Conservation (phyloP, 2,329 filamentous ascomycete species). For the Trichothecium sympodiale region DNA sequence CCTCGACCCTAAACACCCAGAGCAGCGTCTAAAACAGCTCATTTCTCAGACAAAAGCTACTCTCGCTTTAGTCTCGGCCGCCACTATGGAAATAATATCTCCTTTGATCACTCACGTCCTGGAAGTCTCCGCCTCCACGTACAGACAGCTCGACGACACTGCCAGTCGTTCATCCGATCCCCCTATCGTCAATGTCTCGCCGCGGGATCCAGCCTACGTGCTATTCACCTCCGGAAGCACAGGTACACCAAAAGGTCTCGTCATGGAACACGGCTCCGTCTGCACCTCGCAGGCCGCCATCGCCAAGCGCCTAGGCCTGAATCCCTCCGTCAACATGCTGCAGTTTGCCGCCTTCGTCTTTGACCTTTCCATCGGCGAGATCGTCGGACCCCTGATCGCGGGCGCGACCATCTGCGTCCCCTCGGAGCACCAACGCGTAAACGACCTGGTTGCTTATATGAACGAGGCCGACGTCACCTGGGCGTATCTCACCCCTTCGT, state of each 20-base stretch:
- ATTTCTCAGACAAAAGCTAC: constrained; percentile 1
- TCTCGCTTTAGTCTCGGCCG: neutral
- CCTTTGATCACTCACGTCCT: neutral
- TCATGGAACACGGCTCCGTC: constrained; percentile 9
- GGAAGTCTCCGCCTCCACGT: neutral
- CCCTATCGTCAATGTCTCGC: neutral
- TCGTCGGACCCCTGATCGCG: constrained; percentile 1
- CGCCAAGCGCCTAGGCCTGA: constrained; percentile 8
- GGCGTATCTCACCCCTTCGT: constrained; percentile 2
- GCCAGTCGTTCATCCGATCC: neutral
- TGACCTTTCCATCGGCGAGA: constrained; percentile 1
- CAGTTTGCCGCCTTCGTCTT: constrained; percentile 1
- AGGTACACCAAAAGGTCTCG: constrained; percentile 11
- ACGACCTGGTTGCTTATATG: neutral
- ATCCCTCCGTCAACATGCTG: constrained; percentile 1
- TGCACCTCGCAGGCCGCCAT: constrained; percentile 10
- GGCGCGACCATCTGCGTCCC: neutral
- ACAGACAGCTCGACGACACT: neutral
- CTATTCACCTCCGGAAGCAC: constrained; percentile 14
- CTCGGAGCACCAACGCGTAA: neutral
- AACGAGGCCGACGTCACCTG: constrained; percentile 1
- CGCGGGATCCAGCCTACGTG: constrained; percentile 7
- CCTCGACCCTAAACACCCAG: constrained; percentile 6
- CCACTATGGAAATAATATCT: constrained; percentile 3
- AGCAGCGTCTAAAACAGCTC: neutral